Base-by-base conservation (phyloP, 2,329 filamentous ascomycete genomes). In the Fusarium domesticum region DNA sequence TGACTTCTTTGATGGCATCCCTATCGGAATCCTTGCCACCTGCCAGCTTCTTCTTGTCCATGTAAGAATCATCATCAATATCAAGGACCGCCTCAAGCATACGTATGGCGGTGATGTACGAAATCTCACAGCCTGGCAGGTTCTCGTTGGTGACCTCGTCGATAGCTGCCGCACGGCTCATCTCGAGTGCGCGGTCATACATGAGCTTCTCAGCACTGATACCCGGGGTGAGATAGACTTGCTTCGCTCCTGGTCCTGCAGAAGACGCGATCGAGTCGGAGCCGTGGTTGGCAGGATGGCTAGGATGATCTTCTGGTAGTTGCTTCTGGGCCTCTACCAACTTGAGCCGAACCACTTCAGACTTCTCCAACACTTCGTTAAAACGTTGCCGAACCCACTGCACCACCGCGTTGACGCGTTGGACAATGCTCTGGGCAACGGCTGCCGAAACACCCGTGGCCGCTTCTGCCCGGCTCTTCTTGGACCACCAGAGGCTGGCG, bases 311-410 rank as follows among this genome's bases (percentile, higher is more conserved):
- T 37, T 82, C 75, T 0, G 93, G 91, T 5, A 98, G 75, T 57
- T 84, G 80, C 64, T 83, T 85, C 65, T 98, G 93, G 5, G 87
- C 89, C 50, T 95, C 89, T 35, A 89, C 75, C 37, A 98, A 77
- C 64, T 91, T 95, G 36, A 91, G 75, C 36, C 89, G 87, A n/a
- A 96, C 90, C 53, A 96, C 79, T 61, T 97, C 92, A 1, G 91
- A 91, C 71, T 98, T 98, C 69, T 96, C 91, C 48, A 97, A 73
- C 31, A 95, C 93, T 64, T 97, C 93, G 63, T 98, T 98, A 76
- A 98, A 98, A 5, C 92, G 87, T 54, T 78, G 80, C 25, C 93
- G 87, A 43, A 95, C 85, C 93, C 92, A 98, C 65, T 96, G 92
- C 0, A 98, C 93, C 7, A 95, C 89, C 32, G 85, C 87, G 62